These are phyloP conservation scores for Sindora glabra DNA, from an alignment of 306 rosid genomes.

Conservation along the genomic window DNA sequence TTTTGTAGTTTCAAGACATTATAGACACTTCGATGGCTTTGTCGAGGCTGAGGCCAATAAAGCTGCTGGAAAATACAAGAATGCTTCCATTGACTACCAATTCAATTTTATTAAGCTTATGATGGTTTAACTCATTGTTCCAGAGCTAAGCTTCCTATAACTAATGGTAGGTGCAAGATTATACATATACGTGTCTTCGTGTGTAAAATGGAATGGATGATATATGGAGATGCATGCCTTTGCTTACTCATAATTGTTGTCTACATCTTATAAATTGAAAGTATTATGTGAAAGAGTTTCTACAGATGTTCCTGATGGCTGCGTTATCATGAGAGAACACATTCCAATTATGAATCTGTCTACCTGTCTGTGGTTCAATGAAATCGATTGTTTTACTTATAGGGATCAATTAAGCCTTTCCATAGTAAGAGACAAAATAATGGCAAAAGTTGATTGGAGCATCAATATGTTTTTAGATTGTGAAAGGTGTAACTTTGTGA, in stretches of 20 bases:
- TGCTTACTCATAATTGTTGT: slow-evolving; percentile 5
- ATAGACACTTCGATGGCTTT: slow-evolving; percentile 84
- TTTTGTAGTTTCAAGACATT: slow-evolving; percentile 92
- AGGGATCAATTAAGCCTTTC: slow-evolving; percentile 96
- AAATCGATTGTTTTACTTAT: slow-evolving; percentile 93
- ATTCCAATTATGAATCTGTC: slow-evolving; percentile 86
- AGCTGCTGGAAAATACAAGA: slow-evolving; percentile 84
- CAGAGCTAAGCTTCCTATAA: slow-evolving; percentile 75
- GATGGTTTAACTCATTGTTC: slow-evolving; percentile 88
- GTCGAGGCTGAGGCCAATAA: slow-evolving; percentile 96
- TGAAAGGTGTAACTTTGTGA: slow-evolving; percentile 91
- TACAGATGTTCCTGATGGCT: slow-evolving; percentile 98
- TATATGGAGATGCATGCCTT: background rate
- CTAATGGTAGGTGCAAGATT: slow-evolving; percentile 63
- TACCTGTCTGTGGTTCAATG: slow-evolving; percentile 97
- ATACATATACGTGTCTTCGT: background rate
- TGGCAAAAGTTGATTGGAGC: slow-evolving; percentile 69
- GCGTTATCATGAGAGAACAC: slow-evolving; percentile 86
- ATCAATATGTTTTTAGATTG: slow-evolving; percentile 86
- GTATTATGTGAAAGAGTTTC: slow-evolving; percentile 22
- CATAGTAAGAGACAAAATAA: slow-evolving; percentile 78
- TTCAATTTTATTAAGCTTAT: slow-evolving; percentile 57
- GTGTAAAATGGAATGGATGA: slow-evolving; percentile 13
- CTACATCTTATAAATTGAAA: background rate
- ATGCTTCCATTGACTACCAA: slow-evolving; percentile 76